These are phyloP conservation scores for Arthrobotrys entomopaga DNA, from an alignment of 2,329 filamentous ascomycete genomes.

Conservation along the genomic window DNA sequence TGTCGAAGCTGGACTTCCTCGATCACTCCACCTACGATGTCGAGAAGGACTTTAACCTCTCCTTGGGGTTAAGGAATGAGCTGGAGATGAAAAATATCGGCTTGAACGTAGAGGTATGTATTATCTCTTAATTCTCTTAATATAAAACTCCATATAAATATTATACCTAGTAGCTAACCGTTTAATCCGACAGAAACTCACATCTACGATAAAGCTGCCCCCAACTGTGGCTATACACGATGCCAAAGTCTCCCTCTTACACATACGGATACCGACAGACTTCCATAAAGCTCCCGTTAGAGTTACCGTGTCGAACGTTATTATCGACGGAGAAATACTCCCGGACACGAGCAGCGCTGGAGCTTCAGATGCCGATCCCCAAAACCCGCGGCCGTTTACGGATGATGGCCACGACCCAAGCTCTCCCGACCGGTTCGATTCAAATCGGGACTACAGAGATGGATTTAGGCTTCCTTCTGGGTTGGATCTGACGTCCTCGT, in stretches of 20 bases:
- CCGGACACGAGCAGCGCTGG: constrained; percentile 59
- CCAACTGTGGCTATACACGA: constrained; percentile 75
- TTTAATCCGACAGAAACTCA: constrained; percentile 74
- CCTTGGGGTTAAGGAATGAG: constrained; percentile 80
- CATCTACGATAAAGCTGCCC: constrained; percentile 78
- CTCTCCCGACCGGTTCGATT: not conserved
- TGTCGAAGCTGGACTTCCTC: constrained; percentile 84
- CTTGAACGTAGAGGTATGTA: constrained; percentile 76
- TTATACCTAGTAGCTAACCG: not conserved
- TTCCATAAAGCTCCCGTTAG: constrained; percentile 85
- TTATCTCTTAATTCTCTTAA: constrained; percentile 8
- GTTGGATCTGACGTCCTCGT: constrained; percentile 79
- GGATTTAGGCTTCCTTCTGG: constrained; percentile 71
- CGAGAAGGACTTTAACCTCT: constrained; percentile 80
- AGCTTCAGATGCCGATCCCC: constrained; percentile 55
- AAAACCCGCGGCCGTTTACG: not conserved
- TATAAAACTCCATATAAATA: not conserved
- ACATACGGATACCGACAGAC: constrained; percentile 85
- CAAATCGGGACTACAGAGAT: constrained; percentile 59
- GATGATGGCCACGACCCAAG: constrained; percentile 27
- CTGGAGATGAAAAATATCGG: constrained; percentile 89
- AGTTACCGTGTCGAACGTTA: constrained; percentile 82
- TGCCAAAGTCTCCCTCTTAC: constrained; percentile 79
- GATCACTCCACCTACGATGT: constrained; percentile 87
- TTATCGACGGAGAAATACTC: constrained; percentile 73